Evolutionary conservation across 257 asterid species (phyloP), one percentile per base, ranked within the genome.

Genomic region (Lithospermum erythrorhizon): DNA sequence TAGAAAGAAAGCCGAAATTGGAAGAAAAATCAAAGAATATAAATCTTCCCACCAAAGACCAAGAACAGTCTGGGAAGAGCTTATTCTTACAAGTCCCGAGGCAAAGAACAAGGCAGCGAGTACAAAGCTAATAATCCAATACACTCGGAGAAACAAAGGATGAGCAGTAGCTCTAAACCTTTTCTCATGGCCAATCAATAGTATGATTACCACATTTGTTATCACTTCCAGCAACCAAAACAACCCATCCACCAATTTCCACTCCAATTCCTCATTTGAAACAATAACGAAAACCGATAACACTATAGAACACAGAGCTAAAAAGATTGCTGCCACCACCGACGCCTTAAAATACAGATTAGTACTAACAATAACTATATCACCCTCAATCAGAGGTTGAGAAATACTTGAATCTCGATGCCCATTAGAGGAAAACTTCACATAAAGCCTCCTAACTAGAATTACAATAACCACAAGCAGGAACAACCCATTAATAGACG

Each of bases 221-320:
- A 83, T 20, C 0, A 83, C 90, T 73, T 84, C 94, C 30, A 79
- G 60, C 70, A 79, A 49, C 97, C 97, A 93, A 69, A 57, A 82
- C 17, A 83, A 37, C 19, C 81, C 93, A 66, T 89, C 79, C 0
- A 75, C 45, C 13, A 79, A 53, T 56, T 74, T 79, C 90, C 91
- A 90, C 48, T 71, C 72, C 20, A 18, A 24, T 6, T 65, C 66
- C 17, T 25, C 57, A 24, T 57, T 68, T 15, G 51, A 32, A 20
- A 6, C 55, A 21, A 89, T 73, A 32, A 72, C 76, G 61, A 81
- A 41, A 67, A 77, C 35, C 79, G 86, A 72, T 9, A 83, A 52
- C 27, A 68, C 79, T 16, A 64, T 32, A 15, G 95, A 84, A 51
- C 57, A 60, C 0, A 72, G 53, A 15, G 83, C 70, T 37, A 79